Base-by-base conservation (phyloP, 768 basidiomycete genomes). In the Serendipita indica region DNA sequence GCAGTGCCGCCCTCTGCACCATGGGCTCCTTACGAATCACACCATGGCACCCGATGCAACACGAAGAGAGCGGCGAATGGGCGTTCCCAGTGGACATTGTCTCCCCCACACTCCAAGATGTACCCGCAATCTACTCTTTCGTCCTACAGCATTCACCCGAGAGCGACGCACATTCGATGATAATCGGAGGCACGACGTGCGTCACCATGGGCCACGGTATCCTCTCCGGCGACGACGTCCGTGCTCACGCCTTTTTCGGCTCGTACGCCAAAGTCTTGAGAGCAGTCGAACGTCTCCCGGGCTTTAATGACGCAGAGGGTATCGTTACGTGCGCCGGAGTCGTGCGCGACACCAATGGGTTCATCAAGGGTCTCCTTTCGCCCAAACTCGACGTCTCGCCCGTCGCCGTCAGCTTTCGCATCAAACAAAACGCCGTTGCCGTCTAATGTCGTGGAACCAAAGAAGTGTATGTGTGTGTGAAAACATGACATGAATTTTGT, bases 41-140 rank as follows among this genome's bases (percentile, higher is more conserved):
- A 20, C 63, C 63, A 6, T 63, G 61, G 61, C 63, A 63, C 34
- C 63, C 63, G 14, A 46, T 63, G 52, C 33, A 43, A n/a, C 30
- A 62, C 12, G 39, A 32, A n/a, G n/a, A n/a, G n/a, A n/a, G n/a
- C n/a, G 57, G 57, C 22, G 43, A 57, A 22, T 63, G 63, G 63
- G 43, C 39, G 20, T 63, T 63, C 61, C 63, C 63, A 4, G 61
- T 58, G 3, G 61, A 63, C 27, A 30, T 63, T 12, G 45, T 45
- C 6, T 2, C 20, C 10, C 34, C 58, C 7, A 33, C 33, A 20
- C 30, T 20, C 25, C 37, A 27, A 20, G 18, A 16, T n/a, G 60
- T 58, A 30, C 45, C 60, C 56, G 61, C 63, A 2, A 59, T 63
- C 41, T 63, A 62, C 57, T 63, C 63, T 13, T 25, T 63, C 33